These are phyloP conservation scores for Neurospora hispaniola DNA, from an alignment of 495 filamentous ascomycete genomes.

Conservation along the genomic window DNA sequence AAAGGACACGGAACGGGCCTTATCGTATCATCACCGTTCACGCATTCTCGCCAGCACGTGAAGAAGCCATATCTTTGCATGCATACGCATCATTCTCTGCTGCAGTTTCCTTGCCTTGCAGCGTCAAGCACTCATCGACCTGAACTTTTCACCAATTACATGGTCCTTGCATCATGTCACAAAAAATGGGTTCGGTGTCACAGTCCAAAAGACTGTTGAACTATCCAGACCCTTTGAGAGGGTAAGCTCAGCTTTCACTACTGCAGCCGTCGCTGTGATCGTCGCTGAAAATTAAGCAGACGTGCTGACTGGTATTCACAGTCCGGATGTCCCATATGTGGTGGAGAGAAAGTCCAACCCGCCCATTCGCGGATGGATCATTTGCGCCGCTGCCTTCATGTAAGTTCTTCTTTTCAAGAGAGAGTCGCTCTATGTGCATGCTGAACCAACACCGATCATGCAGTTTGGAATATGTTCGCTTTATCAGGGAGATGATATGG, in stretches of 20 bases:
- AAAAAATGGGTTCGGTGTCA: slow-evolving; percentile 6
- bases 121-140: not conserved
- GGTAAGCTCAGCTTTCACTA: slow-evolving; percentile 6
- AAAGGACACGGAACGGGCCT: not conserved
- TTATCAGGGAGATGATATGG: slow-evolving; percentile 37
- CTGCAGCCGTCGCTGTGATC: not conserved
- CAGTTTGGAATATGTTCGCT: slow-evolving; percentile 27
- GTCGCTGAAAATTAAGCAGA: not conserved
- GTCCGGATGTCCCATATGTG: slow-evolving; percentile 21
- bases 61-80: not conserved
- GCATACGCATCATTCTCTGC: not conserved
- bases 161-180: not conserved
- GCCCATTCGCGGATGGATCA: slow-evolving; percentile 13
- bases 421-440: not conserved
- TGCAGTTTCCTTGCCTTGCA: not conserved
- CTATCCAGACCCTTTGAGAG: slow-evolving; percentile 11
- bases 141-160: not conserved
- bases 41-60: not conserved
- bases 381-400: slow-evolving; percentile 17
- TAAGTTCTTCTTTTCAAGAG: slow-evolving; percentile 1
- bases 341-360: slow-evolving; percentile 20
- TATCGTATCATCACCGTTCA: not conserved
- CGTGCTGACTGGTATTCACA: slow-evolving; percentile 4
- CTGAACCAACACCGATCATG: not conserved
- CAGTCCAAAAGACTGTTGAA: slow-evolving; percentile 7